Evolutionary conservation across 2,329 filamentous ascomycete species (phyloP), one percentile per base, ranked within the genome.

Genomic region (Colletotrichum filicis): DNA sequence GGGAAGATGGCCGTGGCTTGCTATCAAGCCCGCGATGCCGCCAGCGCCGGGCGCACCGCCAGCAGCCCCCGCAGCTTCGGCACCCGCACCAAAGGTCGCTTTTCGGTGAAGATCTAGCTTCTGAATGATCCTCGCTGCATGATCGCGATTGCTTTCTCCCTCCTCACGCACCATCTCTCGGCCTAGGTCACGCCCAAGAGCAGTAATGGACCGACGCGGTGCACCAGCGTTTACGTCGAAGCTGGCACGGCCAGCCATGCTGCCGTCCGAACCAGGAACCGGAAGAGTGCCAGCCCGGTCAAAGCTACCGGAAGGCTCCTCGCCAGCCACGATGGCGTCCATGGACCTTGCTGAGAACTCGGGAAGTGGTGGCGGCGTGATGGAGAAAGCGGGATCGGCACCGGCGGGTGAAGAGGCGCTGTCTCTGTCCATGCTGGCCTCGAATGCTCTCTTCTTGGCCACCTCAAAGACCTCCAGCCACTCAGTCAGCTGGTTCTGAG

Each of bases 401-500:
- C 86, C 85, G 28, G 88, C 87, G 5, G 86, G 83, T 5, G 88
- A 79, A 2, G 84, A 80, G 26, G 82, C 83, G 68, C 80, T 85
- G 61, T 87, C 87, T 63, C 87, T 84, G 37, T 86, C 87, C 75
- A 91, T 89, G 78, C 87, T 92, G 19, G 88, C 92, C 80, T 98
- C 94, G 60, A 99, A 90, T 0, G 96, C 96, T 79, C 93, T 95
- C 77, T 95, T 94, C 84, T 99, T 99, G 66, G 96, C 95, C 19
- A 95, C 91, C 77, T 99, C 96, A 77, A 99, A 98, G 0, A 96
- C 92, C 75, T 94, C 91, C 68, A 99, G 91, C 97, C 97, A 99
- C 78, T 97, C 94, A 71, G 94, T 95, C n/a, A 99, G 89, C 80
- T 98, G 94, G 62, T 86, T 87, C 80, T 99, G 97, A 0, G 95